Percentiles rank a stretch among this genome's conserved stretches.
These are phyloP conservation scores for Aspergillus vadensis DNA, from an alignment of 2,329 filamentous ascomycete genomes.

Conservation along the genomic window DNA sequence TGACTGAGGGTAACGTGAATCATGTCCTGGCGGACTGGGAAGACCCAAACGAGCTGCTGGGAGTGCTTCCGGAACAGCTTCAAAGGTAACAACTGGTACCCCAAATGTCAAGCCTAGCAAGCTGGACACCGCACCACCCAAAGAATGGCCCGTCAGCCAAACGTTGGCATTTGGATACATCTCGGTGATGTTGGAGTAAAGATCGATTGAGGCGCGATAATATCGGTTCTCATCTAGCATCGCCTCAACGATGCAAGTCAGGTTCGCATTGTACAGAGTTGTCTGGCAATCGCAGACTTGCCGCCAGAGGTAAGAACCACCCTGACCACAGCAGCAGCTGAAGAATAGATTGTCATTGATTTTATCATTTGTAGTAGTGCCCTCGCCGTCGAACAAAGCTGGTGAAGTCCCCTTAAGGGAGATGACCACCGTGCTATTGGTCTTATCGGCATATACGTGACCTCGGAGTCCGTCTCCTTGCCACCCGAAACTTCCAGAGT, in stretches of 20 bases:
- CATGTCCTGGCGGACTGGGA: conserved; percentile 76
- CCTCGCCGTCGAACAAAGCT: conserved; percentile 93
- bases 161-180: conserved; percentile 82
- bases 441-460: conserved; percentile 86
- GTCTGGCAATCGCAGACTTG: conserved; percentile 93
- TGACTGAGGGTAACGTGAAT: conserved; percentile 70
- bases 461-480: conserved; percentile 83
- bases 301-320: conserved; percentile 85
- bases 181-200: conserved; percentile 89
- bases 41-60: conserved; percentile 82
- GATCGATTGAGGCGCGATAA: conserved; percentile 82
- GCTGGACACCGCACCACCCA: conserved; percentile 87
- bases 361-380: conserved; percentile 96
- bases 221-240: conserved; percentile 84
- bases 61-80: conserved; percentile 88
- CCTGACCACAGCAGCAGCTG: conserved; percentile 95
- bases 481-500: conserved; percentile 90
- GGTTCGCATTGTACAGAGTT: conserved; percentile 84
- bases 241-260: conserved; percentile 78
- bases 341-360: conserved; percentile 97
- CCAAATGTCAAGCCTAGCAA: conserved; percentile 89
- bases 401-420: conserved; percentile 88
- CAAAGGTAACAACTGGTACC: conserved; percentile 85
- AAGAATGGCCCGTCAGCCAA: conserved; percentile 89
- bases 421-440: conserved; percentile 84